Conservation (phyloP, 345 rosid species). For the Carallia pectinifolia region DNA sequence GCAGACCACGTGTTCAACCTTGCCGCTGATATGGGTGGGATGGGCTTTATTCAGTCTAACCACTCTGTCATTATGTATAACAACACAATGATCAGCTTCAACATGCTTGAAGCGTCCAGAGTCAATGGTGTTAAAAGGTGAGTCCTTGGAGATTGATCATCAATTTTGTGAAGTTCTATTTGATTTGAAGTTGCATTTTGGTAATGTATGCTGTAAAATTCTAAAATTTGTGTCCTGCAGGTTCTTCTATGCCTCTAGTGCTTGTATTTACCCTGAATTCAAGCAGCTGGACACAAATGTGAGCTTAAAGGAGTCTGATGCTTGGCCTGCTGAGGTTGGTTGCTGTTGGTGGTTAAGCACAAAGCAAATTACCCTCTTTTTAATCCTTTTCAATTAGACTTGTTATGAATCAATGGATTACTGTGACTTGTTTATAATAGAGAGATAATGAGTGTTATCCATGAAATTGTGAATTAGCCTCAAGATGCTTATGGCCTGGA, state of each 20-base stretch:
- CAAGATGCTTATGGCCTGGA: constrained; percentile 99
- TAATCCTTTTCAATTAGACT: neutral
- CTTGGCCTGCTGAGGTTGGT: constrained; percentile 99
- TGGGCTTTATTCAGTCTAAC: constrained; percentile 98
- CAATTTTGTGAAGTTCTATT: neutral
- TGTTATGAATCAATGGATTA: neutral
- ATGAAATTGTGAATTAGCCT: constrained; percentile 51
- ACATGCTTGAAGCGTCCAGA: constrained; percentile 95
- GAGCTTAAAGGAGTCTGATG: constrained; percentile 98
- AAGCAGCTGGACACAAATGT: constrained; percentile 98
- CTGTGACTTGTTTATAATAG: neutral
- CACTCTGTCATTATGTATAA: constrained; percentile 98
- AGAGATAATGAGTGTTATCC: neutral
- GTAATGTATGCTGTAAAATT: neutral
- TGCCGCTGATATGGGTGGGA: constrained; percentile 99
- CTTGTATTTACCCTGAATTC: constrained; percentile 97
- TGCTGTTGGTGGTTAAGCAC: constrained; percentile 1
- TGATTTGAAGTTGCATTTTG: neutral
- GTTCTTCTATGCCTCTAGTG: constrained; percentile 99
- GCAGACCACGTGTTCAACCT: constrained; percentile 96
- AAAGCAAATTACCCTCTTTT: neutral
- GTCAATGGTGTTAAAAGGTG: constrained; percentile 87
- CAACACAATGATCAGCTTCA: constrained; percentile 98
- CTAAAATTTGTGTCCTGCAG: constrained; percentile 35
- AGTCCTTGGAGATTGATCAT: constrained; percentile 8